These are phyloP conservation scores for Cryoendolithus antarcticus DNA, from an alignment of 2,329 filamentous ascomycete genomes.

Conservation along the genomic window DNA sequence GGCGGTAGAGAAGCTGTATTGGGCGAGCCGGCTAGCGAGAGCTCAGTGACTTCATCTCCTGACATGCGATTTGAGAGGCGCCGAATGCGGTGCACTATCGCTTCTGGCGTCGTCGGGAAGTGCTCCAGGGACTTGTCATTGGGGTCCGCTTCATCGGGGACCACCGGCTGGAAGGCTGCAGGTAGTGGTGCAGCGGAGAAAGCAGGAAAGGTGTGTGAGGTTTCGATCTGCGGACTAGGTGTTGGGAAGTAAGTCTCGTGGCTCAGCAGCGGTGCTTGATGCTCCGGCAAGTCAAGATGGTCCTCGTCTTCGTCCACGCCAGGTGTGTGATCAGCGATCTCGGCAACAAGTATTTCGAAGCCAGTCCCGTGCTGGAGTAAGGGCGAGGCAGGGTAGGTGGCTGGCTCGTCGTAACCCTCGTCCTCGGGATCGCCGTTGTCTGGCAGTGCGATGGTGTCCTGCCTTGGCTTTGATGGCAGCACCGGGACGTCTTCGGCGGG, in stretches of 20 bases:
- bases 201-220: neutral
- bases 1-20: conserved; percentile 1
- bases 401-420: neutral
- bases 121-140: conserved; percentile 20
- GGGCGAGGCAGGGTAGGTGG: conserved; percentile 1
- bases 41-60: conserved; percentile 12
- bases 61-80: conserved; percentile 12
- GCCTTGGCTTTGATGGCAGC: conserved; percentile 6
- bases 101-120: conserved; percentile 24
- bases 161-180: neutral
- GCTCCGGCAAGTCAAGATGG: conserved; percentile 16
- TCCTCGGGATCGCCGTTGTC: neutral
- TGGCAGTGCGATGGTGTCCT: conserved; percentile 11
- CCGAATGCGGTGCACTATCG: conserved; percentile 22
- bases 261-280: conserved; percentile 19
- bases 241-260: conserved; percentile 17
- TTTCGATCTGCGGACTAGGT: neutral
- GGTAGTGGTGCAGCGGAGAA: neutral
- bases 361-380: no score
- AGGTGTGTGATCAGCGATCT: conserved; percentile 2
- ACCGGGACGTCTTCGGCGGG: conserved; percentile 1
- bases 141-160: conserved; percentile 12
- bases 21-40: neutral
- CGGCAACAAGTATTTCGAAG: no score
- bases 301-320: conserved; percentile 10